These are phyloP conservation scores for Backusella liffmaniae DNA, from an alignment of 192 early-diverging fungal genomes.

Conservation along the genomic window DNA sequence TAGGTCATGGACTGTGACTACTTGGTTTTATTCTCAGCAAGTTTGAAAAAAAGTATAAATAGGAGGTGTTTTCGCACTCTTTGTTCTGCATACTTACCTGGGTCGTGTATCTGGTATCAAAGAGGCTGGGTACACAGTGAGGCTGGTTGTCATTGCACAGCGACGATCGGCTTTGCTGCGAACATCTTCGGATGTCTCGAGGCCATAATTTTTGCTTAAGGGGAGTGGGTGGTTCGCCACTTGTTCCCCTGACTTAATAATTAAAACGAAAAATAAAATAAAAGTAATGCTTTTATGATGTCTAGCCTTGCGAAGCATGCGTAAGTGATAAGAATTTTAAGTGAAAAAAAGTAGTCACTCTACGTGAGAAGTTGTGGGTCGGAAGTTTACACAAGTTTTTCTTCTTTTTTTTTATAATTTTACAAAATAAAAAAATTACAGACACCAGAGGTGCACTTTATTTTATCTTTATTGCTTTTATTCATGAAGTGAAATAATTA, in stretches of 20 bases:
- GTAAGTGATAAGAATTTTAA: too few species aligned
- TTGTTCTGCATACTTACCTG: conserved; percentile 30
- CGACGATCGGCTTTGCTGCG: conserved; percentile 26
- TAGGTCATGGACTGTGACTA: not conserved
- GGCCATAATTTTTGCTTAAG: conserved; percentile 30
- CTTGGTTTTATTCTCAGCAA: not conserved
- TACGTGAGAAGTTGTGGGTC: not conserved
- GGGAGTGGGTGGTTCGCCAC: conserved; percentile 19
- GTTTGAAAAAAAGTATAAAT: conserved; percentile 21
- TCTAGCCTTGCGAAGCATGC: not conserved
- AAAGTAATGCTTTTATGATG: not conserved
- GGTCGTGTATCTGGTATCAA: conserved; percentile 30
- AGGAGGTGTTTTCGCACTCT: not conserved
- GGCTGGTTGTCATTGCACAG: conserved; percentile 28
- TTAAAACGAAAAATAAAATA: conserved; percentile 16
- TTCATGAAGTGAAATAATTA: too few species aligned
- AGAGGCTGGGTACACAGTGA: conserved; percentile 10
- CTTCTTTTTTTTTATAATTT: too few species aligned
- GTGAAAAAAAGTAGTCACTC: not conserved
- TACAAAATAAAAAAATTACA: too few species aligned
- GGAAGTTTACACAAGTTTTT: too few species aligned
- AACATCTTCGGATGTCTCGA: conserved; percentile 33
- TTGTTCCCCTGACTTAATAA: conserved; percentile 14
- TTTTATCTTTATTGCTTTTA: too few species aligned
- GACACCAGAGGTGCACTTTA: too few species aligned